Base-by-base conservation (phyloP, 768 basidiomycete genomes). In the Lactifluus piperatus region DNA sequence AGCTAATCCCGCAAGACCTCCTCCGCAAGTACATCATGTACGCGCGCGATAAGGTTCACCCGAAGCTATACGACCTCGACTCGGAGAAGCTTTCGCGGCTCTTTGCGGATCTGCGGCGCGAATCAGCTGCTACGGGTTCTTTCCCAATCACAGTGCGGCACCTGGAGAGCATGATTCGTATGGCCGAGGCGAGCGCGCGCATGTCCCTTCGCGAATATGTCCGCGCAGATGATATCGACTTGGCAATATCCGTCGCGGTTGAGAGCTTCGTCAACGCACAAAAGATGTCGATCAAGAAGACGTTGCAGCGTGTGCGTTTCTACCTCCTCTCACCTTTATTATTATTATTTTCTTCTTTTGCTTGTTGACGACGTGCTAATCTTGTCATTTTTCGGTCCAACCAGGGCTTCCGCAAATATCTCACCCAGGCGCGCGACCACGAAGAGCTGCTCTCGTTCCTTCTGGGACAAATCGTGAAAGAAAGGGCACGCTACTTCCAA, bases 1-100 rank as follows among this genome's bases (percentile, higher is more conserved):
- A 99, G 95, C 82, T 97, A 66, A 98, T 99, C 65, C 91, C 95
- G 0, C 97, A 99, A 78, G 94, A 98, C 63, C 74, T 95, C 36
- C 81, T 99, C 26, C 85, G 91, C 52, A 99, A 98, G 71, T 99
- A 98, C 72, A 97, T 98, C 75, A 95, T 98, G 91, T 98, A 98
- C 68, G 93, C 94, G 0, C 84, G 92, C 60, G 97, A 98, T 68
- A 89, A 85, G 69, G 84, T 97, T 62, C 79, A 81, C 64, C 97
- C 97, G 2, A 95, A 97, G 73, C 77, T 99, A 53, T 91, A 91
- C 68, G 91, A 97, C 66, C 78, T 98, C 65, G 97, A 99, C 71
- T 90, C 93, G 68, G 93, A 97, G 69, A 98, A 98, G 74, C 81
- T 98, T 24, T 78, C 94, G 6, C 80, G 85, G n/a, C 81, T 99